Percentiles rank a stretch among this genome's conserved stretches.
Conservation (phyloP, 2,329 filamentous ascomycete species). For the Coniochaeta ligniaria region DNA sequence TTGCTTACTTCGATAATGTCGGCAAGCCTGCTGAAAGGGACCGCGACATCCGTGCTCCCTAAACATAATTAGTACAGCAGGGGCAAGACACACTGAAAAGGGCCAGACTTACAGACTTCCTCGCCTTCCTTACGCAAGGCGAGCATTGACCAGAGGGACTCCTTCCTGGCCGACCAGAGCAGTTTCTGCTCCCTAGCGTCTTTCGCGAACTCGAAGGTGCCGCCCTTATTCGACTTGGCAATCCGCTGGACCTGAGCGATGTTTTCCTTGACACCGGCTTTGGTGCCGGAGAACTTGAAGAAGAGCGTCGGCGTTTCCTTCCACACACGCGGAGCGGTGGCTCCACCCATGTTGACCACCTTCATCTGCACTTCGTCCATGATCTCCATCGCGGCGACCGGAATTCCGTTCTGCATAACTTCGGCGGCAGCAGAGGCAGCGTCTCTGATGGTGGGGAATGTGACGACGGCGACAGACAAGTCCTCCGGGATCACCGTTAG, state of each 20-base stretch:
- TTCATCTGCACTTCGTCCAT: conserved; percentile 88
- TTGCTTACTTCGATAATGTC: conserved; percentile 79
- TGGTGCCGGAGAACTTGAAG: conserved; percentile 81
- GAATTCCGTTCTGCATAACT: conserved; percentile 69
- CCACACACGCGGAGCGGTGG: conserved; percentile 63
- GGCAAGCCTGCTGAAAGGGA: conserved; percentile 67
- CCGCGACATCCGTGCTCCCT: conserved; percentile 79
- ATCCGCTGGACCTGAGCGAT: conserved; percentile 62
- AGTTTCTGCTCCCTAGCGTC: conserved; percentile 64
- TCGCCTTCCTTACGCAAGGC: conserved; percentile 58
- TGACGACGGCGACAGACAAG: conserved; percentile 71
- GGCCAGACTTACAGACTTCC: conserved; percentile 57
- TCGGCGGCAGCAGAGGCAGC: conserved; percentile 67
- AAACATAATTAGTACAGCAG: conserved; percentile 9
- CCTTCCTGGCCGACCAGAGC: conserved; percentile 75
- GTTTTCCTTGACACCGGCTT: conserved; percentile 70
- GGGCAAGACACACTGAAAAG: neutral
- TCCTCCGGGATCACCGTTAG: conserved; percentile 70
- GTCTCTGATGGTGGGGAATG: conserved; percentile 69
- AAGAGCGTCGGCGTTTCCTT: conserved; percentile 71
- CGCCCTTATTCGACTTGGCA: conserved; percentile 55
- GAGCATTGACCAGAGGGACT: conserved; percentile 79
- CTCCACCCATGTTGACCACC: conserved; percentile 69
- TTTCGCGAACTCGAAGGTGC: conserved; percentile 69
- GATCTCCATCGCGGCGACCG: conserved; percentile 72